phyloP scores from a whole-genome alignment of 1,284 basidiomycete species.

The Melampsora americana region DNA sequence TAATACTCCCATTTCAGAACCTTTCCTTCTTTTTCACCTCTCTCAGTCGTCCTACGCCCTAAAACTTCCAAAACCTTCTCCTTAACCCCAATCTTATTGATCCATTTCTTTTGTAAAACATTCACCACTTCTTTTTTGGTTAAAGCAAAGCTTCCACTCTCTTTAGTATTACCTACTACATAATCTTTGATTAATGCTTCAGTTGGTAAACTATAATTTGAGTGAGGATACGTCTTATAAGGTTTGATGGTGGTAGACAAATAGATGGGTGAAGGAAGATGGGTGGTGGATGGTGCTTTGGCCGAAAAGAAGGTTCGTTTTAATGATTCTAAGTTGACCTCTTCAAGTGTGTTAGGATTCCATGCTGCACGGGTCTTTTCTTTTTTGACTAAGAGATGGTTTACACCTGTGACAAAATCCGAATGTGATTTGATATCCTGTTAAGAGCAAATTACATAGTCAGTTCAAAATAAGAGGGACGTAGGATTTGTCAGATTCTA shows the following conservation, averaged over 20 bases:
- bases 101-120: slow-evolving; percentile 58
- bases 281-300: slow-evolving; percentile 58
- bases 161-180: slow-evolving; percentile 61
- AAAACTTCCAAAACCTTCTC: slow-evolving; percentile 73
- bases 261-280: slow-evolving; percentile 55
- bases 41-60: slow-evolving; percentile 54
- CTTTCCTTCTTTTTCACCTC: slow-evolving; percentile 19
- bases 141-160: slow-evolving; percentile 63
- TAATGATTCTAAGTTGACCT: slow-evolving; percentile 62
- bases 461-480: neutral
- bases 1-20: slow-evolving; percentile 37
- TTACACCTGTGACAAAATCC: slow-evolving; percentile 79
- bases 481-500: neutral
- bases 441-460: slow-evolving; percentile 43
- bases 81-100: slow-evolving; percentile 66
- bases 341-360: slow-evolving; percentile 64
- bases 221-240: slow-evolving; percentile 51
- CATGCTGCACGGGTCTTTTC: slow-evolving; percentile 61
- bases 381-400: slow-evolving; percentile 69
- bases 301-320: slow-evolving; percentile 63
- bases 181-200: slow-evolving; percentile 66
- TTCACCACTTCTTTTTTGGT: slow-evolving; percentile 64
- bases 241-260: slow-evolving; percentile 46
- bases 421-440: slow-evolving; percentile 62
- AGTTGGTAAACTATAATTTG: slow-evolving; percentile 65